Evolutionary conservation across 345 rosid species (phyloP).

Genomic region (Pistacia atlantica): DNA sequence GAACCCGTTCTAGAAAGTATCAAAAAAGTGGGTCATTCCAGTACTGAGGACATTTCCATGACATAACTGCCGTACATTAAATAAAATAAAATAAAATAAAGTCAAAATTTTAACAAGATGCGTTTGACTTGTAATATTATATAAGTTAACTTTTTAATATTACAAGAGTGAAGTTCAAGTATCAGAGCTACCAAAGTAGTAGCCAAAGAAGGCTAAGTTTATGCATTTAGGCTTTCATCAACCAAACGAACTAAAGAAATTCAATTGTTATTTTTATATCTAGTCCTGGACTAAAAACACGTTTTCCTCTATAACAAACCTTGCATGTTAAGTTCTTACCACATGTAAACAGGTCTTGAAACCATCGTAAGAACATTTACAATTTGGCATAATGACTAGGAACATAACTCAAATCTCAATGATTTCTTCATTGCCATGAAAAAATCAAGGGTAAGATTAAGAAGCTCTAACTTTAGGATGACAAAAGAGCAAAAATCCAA

Average conservation of each 20-base stretch:
- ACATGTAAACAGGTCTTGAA: not conserved
- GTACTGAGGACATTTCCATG: too few species aligned
- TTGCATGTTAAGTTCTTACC: not conserved
- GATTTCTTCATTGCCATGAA: not conserved
- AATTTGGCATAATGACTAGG: not conserved
- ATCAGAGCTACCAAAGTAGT: too few species aligned
- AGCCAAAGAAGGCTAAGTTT: not conserved
- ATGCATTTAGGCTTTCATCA: not conserved
- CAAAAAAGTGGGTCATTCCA: not conserved
- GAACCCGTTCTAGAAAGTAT: not conserved
- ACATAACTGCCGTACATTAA: too few species aligned
- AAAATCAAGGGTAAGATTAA: too few species aligned
- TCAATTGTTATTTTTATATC: not conserved
- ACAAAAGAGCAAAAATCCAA: not conserved
- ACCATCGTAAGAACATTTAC: not conserved
- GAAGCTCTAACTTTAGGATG: not conserved
- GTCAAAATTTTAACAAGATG: too few species aligned
- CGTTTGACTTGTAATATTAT: too few species aligned
- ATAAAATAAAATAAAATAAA: too few species aligned
- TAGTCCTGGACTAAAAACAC: too few species aligned
- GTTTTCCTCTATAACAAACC: not conserved
- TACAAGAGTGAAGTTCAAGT: too few species aligned
- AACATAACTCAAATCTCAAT: not conserved
- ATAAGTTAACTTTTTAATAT: too few species aligned
- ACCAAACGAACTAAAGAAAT: constrained; percentile 10